Evolutionary conservation across 2,329 filamentous ascomycete genomes (phyloP).

Genomic region (Scopulariopsis brevicaulis): DNA sequence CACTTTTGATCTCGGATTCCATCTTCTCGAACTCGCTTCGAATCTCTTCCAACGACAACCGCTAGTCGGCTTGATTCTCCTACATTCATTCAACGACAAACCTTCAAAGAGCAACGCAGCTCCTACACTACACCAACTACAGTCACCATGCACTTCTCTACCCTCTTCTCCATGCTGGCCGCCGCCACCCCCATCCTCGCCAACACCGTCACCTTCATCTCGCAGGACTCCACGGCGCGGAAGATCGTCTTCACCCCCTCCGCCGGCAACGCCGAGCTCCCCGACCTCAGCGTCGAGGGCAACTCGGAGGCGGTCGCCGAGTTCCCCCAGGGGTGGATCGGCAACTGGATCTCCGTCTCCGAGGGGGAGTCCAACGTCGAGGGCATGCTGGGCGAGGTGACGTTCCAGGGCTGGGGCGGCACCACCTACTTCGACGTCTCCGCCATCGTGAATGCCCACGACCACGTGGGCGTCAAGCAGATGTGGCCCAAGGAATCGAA

Average conservation of each 20-base stretch:
- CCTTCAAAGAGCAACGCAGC: no score
- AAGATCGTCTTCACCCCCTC: constrained; percentile 38
- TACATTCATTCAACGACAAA: neutral
- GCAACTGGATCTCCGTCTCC: constrained; percentile 38
- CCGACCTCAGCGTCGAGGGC: constrained; percentile 25
- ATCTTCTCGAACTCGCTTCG: no score
- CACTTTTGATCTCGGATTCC: no score
- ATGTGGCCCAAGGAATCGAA: constrained; percentile 31
- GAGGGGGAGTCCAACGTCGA: constrained; percentile 26
- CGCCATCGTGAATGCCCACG: constrained; percentile 40
- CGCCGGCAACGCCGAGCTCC: constrained; percentile 21
- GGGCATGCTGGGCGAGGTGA: constrained; percentile 42
- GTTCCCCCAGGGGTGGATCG: constrained; percentile 31
- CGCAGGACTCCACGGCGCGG: constrained; percentile 39
- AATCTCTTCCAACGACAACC: no score
- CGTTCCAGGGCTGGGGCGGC: constrained; percentile 34
- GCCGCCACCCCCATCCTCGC: constrained; percentile 26
- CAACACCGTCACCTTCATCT: constrained; percentile 45
- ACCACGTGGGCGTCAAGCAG: constrained; percentile 40
- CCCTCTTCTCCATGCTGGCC: constrained; percentile 29
- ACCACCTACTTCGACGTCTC: constrained; percentile 47
- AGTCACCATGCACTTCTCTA: constrained; percentile 42
- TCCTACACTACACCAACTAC: neutral
- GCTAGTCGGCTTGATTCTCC: neutral
- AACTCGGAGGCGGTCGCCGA: constrained; percentile 25